Conservation (phyloP, 495 filamentous ascomycete species). For the Aspergillus diversus region DNA sequence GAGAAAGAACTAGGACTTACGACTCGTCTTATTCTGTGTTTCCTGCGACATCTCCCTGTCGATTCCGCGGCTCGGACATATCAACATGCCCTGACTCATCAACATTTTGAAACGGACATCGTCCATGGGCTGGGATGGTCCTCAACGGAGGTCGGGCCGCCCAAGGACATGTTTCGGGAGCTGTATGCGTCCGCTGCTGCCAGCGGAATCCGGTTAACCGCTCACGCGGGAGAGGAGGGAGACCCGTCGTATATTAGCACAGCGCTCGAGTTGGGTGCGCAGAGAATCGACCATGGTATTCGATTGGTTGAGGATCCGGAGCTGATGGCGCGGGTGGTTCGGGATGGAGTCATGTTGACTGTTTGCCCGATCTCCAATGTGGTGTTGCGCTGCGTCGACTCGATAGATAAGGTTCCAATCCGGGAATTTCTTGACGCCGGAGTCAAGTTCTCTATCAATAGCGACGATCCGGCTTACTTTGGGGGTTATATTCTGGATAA, state of each 20-base stretch:
- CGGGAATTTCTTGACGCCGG: conserved; percentile 65
- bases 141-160: conserved; percentile 64
- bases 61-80: conserved; percentile 54
- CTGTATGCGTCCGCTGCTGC: conserved; percentile 57
- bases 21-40: conserved; percentile 67
- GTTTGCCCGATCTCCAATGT: conserved; percentile 79
- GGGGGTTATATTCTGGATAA: conserved; percentile 77
- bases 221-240: conserved; percentile 79
- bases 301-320: conserved; percentile 61
- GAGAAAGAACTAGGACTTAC: conserved; percentile 64
- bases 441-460: conserved; percentile 71
- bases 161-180: conserved; percentile 64
- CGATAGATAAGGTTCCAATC: conserved; percentile 63
- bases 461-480: conserved; percentile 83
- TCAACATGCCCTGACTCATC: conserved; percentile 47
- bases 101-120: conserved; percentile 53
- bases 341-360: conserved; percentile 61
- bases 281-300: conserved; percentile 76
- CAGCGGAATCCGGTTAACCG: conserved; percentile 60
- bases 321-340: conserved; percentile 61
- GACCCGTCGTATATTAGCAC: conserved; percentile 66
- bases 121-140: conserved; percentile 70
- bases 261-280: conserved; percentile 62
- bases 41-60: conserved; percentile 69
- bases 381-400: conserved; percentile 58